Evolutionary conservation across 192 early-diverging fungal species (phyloP).

Genomic region (Coemansia sp.): DNA sequence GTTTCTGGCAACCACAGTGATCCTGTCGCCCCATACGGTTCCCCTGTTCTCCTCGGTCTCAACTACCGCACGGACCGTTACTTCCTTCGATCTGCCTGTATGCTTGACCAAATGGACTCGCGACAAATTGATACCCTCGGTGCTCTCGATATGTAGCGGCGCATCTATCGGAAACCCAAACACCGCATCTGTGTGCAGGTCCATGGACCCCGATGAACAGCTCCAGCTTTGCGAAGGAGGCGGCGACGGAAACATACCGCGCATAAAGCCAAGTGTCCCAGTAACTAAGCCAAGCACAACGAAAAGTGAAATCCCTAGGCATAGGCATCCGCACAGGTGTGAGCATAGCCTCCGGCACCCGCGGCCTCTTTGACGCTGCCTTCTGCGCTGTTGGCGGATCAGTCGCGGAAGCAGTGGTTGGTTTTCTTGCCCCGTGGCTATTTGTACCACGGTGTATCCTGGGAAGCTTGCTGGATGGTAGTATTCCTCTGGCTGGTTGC

Average conservation of each 20-base stretch:
- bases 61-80: slow-evolving; percentile 22
- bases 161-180: background rate
- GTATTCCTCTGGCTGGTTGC: slow-evolving; percentile 8
- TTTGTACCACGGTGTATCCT: slow-evolving; percentile 38
- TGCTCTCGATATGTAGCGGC: slow-evolving; percentile 27
- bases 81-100: background rate
- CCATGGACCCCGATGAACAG: slow-evolving; percentile 10
- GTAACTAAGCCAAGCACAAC: background rate
- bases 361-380: background rate
- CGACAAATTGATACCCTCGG: slow-evolving; percentile 23
- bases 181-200: slow-evolving; percentile 7
- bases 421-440: slow-evolving; percentile 24
- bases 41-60: slow-evolving; percentile 17
- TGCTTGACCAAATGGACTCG: slow-evolving; percentile 13
- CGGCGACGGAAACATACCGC: background rate
- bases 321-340: slow-evolving; percentile 19
- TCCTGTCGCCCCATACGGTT: slow-evolving; percentile 9
- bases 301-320: slow-evolving; percentile 18
- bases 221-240: slow-evolving; percentile 21
- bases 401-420: slow-evolving; percentile 23
- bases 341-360: slow-evolving; percentile 11
- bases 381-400: background rate
- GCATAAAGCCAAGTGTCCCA: background rate
- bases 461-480: slow-evolving; percentile 53
- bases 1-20: background rate